A percentile compares a stretch with the other conserved stretches of the same genome.
Conservation (phyloP, 495 filamentous ascomycete genomes). For the Poronia punctata region DNA sequence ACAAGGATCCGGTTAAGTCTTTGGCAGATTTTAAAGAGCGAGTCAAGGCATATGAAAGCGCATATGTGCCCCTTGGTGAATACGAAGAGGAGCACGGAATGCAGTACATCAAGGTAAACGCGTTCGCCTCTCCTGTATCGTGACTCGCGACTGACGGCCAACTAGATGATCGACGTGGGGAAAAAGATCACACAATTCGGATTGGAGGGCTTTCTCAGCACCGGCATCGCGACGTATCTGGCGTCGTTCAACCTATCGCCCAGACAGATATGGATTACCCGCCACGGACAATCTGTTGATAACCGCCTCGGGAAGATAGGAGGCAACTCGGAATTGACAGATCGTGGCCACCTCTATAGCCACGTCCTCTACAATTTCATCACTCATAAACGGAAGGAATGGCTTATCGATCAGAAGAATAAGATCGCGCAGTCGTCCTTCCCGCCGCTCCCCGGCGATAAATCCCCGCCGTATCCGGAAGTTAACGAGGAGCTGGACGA, state of each 20-base stretch:
- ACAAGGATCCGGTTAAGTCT: conserved; percentile 76
- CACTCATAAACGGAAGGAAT: conserved; percentile 62
- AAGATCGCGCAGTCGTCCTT: conserved; percentile 64
- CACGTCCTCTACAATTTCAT: conserved; percentile 70
- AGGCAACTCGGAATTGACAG: conserved; percentile 74
- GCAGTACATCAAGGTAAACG: conserved; percentile 71
- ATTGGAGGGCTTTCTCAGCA: conserved; percentile 82
- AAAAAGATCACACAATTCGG: conserved; percentile 87
- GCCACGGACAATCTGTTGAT: conserved; percentile 81
- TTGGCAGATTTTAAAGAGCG: conserved; percentile 88
- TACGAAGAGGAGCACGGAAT: conserved; percentile 84
- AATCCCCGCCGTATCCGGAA: conserved; percentile 89
- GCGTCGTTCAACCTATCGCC: conserved; percentile 94
- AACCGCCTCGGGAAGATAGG: conserved; percentile 76
- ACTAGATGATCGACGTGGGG: conserved; percentile 92
- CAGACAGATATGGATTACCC: conserved; percentile 94
- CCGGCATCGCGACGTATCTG: conserved; percentile 85
- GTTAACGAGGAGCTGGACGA: conserved; percentile 55
- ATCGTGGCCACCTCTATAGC: conserved; percentile 66
- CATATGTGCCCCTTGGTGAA: conserved; percentile 83
- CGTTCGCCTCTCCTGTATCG: neutral
- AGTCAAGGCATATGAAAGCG: conserved; percentile 86
- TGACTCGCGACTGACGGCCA: conserved; percentile 1
- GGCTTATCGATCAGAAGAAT: conserved; percentile 68
- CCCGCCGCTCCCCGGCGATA: conserved; percentile 79